Percentiles rank a stretch among this genome's conserved stretches.
These are phyloP conservation scores for Lathyrus tuberosus DNA, from an alignment of 306 rosid genomes.

Conservation along the genomic window DNA sequence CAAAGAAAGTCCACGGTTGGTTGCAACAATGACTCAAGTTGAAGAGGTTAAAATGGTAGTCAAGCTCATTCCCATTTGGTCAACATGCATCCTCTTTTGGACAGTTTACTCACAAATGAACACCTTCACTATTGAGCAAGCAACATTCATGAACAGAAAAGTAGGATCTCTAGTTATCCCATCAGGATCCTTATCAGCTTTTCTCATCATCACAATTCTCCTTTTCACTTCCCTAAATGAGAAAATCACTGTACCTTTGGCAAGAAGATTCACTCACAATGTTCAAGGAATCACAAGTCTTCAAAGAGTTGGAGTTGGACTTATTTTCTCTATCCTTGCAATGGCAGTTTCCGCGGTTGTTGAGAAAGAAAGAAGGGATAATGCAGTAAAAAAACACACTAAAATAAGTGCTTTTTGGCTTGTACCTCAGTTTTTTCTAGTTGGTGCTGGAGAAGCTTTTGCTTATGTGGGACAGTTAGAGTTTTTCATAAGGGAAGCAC, in stretches of 20 bases:
- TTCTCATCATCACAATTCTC: constrained; percentile 74
- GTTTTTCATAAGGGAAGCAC: constrained; percentile 95
- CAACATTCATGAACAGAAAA: constrained; percentile 79
- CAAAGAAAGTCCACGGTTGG: constrained; percentile 62
- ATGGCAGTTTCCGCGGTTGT: constrained; percentile 74
- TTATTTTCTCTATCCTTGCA: constrained; percentile 63
- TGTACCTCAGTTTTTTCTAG: constrained; percentile 86
- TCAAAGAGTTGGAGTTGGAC: constrained; percentile 88
- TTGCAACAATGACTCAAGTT: constrained; percentile 75
- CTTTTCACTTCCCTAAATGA: constrained; percentile 84
- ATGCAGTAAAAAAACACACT: constrained; percentile 36
- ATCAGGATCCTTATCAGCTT: constrained; percentile 77
- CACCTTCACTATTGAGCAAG: constrained; percentile 97
- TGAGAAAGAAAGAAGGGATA: constrained; percentile 61
- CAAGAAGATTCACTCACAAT: constrained; percentile 72
- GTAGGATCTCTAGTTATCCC: constrained; percentile 64
- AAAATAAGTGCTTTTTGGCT: constrained; percentile 86
- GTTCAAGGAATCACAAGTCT: constrained; percentile 90
- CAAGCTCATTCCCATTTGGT: constrained; percentile 87
- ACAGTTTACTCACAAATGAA: constrained; percentile 91
- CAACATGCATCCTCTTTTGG: constrained; percentile 96
- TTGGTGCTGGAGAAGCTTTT: constrained; percentile 94
- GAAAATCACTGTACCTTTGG: constrained; percentile 68
- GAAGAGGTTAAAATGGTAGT: constrained; percentile 94
- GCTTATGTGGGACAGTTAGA: constrained; percentile 95